Conservation (phyloP, 805 yeast species). For the Gaillardinia entomophila region DNA sequence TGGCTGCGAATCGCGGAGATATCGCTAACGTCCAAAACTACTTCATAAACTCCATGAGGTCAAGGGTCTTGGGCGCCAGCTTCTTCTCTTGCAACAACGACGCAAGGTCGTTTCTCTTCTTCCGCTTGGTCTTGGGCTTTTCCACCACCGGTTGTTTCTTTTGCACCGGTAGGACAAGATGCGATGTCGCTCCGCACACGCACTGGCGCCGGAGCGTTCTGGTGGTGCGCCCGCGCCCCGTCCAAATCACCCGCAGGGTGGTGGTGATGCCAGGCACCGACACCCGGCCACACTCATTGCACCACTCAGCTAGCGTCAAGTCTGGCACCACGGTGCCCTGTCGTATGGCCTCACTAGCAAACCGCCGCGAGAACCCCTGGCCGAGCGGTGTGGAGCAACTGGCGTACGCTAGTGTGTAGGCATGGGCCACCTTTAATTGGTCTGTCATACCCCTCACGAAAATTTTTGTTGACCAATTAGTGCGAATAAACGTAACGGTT, state of each 20-base stretch:
- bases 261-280: conserved; percentile 10
- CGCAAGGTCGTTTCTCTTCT: not conserved
- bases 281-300: conserved; percentile 9
- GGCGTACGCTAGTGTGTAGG: conserved; percentile 8
- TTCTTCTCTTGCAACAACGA: not conserved
- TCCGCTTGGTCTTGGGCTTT: not conserved
- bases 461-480: not conserved
- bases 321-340: conserved; percentile 6
- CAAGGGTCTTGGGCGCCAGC: not conserved
- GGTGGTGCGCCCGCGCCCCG: not conserved
- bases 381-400: conserved; percentile 7
- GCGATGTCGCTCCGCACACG: not conserved
- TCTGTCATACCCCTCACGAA: conserved; percentile 3
- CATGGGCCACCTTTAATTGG: conserved; percentile 6
- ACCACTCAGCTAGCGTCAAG: conserved; percentile 4
- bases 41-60: not conserved
- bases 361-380: conserved; percentile 7
- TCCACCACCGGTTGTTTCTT: no score
- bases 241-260: conserved; percentile 4
- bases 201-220: not conserved
- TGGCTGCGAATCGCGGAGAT: no score
- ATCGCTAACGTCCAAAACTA: no score
- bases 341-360: conserved; percentile 5
- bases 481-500: not conserved
- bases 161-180: no score